Evolutionary conservation across 768 basidiomycete genomes (phyloP), one percentile per base, ranked within the genome.

Genomic region (Mycena epipterygia): DNA sequence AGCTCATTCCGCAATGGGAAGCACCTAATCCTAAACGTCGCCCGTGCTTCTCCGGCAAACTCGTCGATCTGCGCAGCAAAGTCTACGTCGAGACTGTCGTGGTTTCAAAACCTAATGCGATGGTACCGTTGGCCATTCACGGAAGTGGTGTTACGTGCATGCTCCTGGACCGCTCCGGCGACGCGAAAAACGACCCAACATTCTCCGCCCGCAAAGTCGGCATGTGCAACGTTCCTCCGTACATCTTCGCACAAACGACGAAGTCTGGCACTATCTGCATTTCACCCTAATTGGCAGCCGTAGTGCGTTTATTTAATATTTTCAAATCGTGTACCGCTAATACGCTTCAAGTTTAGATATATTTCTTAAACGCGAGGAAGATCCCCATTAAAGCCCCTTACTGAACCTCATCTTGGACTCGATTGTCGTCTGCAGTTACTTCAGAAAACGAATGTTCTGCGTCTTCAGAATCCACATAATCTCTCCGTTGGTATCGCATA

Each of bases 211-310:
- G 67, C 32, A 70, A 72, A 37, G 75, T 76, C 19, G 76, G 73
- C 14, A 77, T 77, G 76, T 67, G 39, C 11, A 76, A 75, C 53
- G 21, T 77, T 5, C 75, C 76, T 2, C 59, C 76, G 16, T 77
- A 76, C 48, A 67, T 75, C 7, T 66, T 77, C 11, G 62, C 66
- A 5, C 67, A 78, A 68, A 52, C 74, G 32, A 58, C 70, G 46
- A 60, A 59, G 48, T 55, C 64, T n/a, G 64, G 64, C 1, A 65
- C 53, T 9, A 48, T 65, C 17, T 65, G 33, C 9, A 53, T 65
- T 27, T 33, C 30, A 19, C 52, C 19, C 21, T 16, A 53, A 53
- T 33, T 33, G 32, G 21, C 13, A n/a, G n/a, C 21, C 21, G 21
- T n/a, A 44, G 42, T 44, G 42, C 6, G 39, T 41, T 17, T 11